These are phyloP conservation scores for Mycena vulgaris DNA, from an alignment of 768 basidiomycete genomes.

Conservation along the genomic window DNA sequence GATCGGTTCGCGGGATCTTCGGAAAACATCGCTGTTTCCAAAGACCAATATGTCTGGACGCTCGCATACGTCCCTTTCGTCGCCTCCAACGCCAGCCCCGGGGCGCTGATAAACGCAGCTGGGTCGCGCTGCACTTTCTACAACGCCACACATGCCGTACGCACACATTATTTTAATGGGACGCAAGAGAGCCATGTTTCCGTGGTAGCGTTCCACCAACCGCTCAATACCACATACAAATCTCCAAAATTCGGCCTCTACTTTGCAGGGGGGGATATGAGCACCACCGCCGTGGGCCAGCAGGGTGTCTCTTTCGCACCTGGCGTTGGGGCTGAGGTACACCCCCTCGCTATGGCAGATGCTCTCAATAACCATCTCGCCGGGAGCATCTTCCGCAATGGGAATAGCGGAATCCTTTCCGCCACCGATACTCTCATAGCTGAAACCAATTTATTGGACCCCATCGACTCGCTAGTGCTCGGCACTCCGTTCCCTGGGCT, in stretches of 20 bases:
- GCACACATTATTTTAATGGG: constrained; percentile 9
- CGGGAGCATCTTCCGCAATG: neutral
- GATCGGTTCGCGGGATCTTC: neutral
- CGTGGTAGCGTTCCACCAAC: constrained; percentile 14
- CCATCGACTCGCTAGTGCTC: neutral
- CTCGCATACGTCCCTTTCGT: constrained; percentile 14
- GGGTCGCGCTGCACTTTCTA: constrained; percentile 15
- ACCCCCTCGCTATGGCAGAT: constrained; percentile 28
- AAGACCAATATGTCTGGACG: neutral
- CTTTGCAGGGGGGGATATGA: neutral
- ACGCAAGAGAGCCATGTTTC: constrained; percentile 10
- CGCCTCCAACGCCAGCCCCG: too few species aligned
- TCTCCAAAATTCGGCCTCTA: neutral
- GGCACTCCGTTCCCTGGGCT: constrained; percentile 11
- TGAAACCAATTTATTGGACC: constrained; percentile 15
- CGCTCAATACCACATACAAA: constrained; percentile 26
- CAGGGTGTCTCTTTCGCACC: neutral
- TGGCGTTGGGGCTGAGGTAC: constrained; percentile 14
- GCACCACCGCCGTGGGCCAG: neutral
- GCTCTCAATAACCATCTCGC: constrained; percentile 18
- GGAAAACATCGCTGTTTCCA: too few species aligned
- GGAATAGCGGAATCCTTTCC: constrained; percentile 1
- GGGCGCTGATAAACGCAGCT: constrained; percentile 19
- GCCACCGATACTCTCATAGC: constrained; percentile 15
- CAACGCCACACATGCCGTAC: constrained; percentile 15